Evolutionary conservation across 129 eudicot species (phyloP), one percentile per base, ranked within the genome.

Genomic region (Escallonia rubra): DNA sequence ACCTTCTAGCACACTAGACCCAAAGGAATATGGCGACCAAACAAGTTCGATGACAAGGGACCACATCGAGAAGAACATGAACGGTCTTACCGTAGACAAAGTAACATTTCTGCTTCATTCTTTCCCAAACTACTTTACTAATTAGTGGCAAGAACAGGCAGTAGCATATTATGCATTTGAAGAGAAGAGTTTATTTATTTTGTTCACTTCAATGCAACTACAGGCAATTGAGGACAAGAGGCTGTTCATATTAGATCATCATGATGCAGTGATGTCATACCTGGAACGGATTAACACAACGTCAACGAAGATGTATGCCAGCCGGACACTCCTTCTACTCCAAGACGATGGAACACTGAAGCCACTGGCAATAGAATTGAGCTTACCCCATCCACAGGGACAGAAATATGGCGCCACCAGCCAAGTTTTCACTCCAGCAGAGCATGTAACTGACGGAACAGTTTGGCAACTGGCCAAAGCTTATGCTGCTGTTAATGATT

Each of bases 391-490:
- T 41, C 74, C 79, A 2, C 70, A 88, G 45, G 80, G 86, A 45
- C 79, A 83, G 49, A 44, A 66, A 55, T 65, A 66, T 54, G 96
- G 94, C 5, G 72, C 85, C 70, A 73, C 64, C 7, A 88, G 95
- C 53, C 74, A 86, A 41, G 87, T 92, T 1, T 83, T 74, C 44
- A 83, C 95, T 15, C 91, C 96, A 40, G 73, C 80, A 15, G 70
- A 79, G 39, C 65, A 88, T 6, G 95, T 81, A 4, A 76, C 76
- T 57, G 67, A 76, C 72, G 79, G 67, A 46, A 65, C 86, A 7
- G 72, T 88, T 42, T 92, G 98, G 98, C 91, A 92, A 72, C 80
- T 92, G 41, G 98, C 98, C 9, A 92, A 92, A 80, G 98, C 98
- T 41, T 92, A 88, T 65, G 96, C 77, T 39, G 96, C 96, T n/a